Percentiles rank a stretch among this genome's conserved stretches.
These are phyloP conservation scores for Fomitiporia mediterranea DNA, from an alignment of 1,284 basidiomycete species.

Conservation along the genomic window DNA sequence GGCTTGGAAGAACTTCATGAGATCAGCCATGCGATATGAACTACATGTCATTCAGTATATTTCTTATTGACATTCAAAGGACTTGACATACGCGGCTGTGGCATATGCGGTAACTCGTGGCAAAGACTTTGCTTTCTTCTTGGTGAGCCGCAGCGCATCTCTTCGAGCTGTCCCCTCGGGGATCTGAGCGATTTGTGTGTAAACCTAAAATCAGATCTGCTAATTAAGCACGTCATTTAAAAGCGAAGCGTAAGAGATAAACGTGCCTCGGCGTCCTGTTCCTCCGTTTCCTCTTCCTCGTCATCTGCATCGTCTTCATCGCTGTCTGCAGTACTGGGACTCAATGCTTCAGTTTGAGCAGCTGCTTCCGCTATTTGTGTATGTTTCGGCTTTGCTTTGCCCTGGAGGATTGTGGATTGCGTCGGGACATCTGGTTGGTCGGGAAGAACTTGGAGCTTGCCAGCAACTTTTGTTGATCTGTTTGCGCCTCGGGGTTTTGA, in stretches of 20 bases:
- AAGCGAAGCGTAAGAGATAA: slow-evolving; percentile 12
- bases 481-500: slow-evolving; percentile 67
- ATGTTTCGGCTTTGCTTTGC: slow-evolving; percentile 24
- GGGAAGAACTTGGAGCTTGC: slow-evolving; percentile 90
- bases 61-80: not conserved
- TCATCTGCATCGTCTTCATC: slow-evolving; percentile 72
- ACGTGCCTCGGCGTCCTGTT: slow-evolving; percentile 60
- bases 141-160: slow-evolving; percentile 86
- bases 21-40: slow-evolving; percentile 83
- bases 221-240: slow-evolving; percentile 3
- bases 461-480: slow-evolving; percentile 80
- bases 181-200: slow-evolving; percentile 87
- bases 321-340: slow-evolving; percentile 52
- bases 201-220: slow-evolving; percentile 48
- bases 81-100: slow-evolving; percentile 70
- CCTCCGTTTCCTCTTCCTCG: slow-evolving; percentile 42
- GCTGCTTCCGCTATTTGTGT: slow-evolving; percentile 25
- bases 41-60: slow-evolving; percentile 34
- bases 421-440: slow-evolving; percentile 72
- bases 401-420: slow-evolving; percentile 33
- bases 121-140: slow-evolving; percentile 89
- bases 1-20: slow-evolving; percentile 86
- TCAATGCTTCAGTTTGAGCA: slow-evolving; percentile 9
- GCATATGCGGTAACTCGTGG: slow-evolving; percentile 96
- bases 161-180: slow-evolving; percentile 91